Percentiles rank a stretch among this genome's conserved stretches.
Conservation (phyloP, 495 filamentous ascomycete species). For the Neurospora pannonica region DNA sequence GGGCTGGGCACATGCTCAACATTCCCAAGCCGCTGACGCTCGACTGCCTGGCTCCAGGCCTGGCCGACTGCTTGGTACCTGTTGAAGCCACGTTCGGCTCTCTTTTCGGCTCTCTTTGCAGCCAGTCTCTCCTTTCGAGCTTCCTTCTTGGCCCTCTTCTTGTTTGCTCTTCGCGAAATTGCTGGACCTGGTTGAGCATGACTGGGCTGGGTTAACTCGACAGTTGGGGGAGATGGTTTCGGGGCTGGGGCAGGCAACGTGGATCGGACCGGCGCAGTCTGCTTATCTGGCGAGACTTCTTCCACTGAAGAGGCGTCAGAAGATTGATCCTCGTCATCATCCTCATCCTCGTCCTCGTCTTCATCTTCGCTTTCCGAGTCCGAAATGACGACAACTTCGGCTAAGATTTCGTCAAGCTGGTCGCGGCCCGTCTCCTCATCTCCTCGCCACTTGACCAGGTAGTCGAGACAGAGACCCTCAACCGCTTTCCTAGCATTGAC, state of each 20-base stretch:
- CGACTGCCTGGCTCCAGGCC: slow-evolving; percentile 24
- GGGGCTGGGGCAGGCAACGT: not conserved
- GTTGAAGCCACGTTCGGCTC: slow-evolving; percentile 25
- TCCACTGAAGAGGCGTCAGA: slow-evolving; percentile 10
- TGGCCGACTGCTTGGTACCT: slow-evolving; percentile 29
- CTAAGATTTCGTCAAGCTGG: slow-evolving; percentile 69
- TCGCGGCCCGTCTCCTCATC: slow-evolving; percentile 70
- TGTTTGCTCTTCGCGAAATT: not conserved
- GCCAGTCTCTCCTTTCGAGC: slow-evolving; percentile 9
- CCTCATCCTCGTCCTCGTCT: slow-evolving; percentile 29
- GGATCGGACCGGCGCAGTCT: not conserved
- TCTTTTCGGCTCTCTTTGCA: slow-evolving; percentile 10
- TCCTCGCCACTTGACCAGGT: slow-evolving; percentile 78
- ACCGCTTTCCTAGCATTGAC: slow-evolving; percentile 61
- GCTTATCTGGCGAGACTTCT: not conserved
- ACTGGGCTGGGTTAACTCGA: not conserved
- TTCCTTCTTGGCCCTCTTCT: slow-evolving; percentile 15
- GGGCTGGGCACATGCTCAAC: slow-evolving; percentile 1
- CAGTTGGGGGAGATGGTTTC: not conserved
- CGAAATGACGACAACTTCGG: slow-evolving; percentile 73
- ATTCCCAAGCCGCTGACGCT: slow-evolving; percentile 14
- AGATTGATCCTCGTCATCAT: slow-evolving; percentile 10
- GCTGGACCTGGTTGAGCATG: not conserved
- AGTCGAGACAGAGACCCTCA: slow-evolving; percentile 59
- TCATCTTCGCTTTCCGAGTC: slow-evolving; percentile 64